Conservation (phyloP, 805 yeast species). For the Spathaspora hagerdaliae region DNA sequence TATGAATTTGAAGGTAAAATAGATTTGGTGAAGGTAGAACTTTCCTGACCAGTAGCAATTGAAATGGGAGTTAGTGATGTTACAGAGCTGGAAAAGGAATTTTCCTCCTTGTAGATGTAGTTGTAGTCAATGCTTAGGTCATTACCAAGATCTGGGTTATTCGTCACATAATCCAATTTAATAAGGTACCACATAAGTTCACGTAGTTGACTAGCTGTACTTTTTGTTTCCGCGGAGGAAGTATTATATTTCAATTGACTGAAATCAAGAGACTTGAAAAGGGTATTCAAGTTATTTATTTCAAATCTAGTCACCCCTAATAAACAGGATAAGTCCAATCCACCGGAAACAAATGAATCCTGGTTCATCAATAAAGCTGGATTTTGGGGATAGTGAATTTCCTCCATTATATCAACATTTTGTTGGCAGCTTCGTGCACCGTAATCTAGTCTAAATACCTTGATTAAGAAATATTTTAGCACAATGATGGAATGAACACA, state of each 20-base stretch:
- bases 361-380: background rate
- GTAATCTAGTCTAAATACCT: slow-evolving; percentile 2
- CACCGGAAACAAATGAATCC: background rate
- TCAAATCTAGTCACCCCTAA: slow-evolving; percentile 20
- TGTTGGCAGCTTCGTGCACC: background rate
- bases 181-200: slow-evolving; percentile 28
- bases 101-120: background rate
- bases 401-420: slow-evolving; percentile 1
- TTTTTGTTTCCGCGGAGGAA: slow-evolving; percentile 3
- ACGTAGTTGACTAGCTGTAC: slow-evolving; percentile 26
- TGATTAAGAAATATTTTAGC: slow-evolving; percentile 23
- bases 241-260: slow-evolving; percentile 4
- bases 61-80: background rate
- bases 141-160: slow-evolving; percentile 6
- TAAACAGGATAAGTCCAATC: slow-evolving; percentile 2
- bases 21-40: background rate
- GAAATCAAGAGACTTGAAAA: slow-evolving; percentile 19
- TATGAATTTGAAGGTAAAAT: background rate
- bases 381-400: background rate
- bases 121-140: background rate
- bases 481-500: slow-evolving; percentile 28
- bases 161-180: slow-evolving; percentile 16
- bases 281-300: slow-evolving; percentile 14
- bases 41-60: background rate
- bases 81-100: background rate